These are phyloP conservation scores for Clitocybe nebularis DNA, from an alignment of 1,284 basidiomycete species.

Conservation along the genomic window DNA sequence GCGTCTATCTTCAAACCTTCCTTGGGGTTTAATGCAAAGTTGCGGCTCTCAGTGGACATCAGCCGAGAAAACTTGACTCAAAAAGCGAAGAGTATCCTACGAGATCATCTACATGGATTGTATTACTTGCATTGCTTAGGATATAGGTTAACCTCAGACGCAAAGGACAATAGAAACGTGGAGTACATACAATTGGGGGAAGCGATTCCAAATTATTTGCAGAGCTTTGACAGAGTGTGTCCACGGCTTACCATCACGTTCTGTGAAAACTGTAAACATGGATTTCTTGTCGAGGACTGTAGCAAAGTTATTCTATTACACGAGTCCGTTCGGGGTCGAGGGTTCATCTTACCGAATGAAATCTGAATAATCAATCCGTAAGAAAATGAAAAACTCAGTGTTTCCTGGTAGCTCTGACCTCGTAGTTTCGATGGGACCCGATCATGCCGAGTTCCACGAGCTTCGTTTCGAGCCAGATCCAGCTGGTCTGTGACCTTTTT, in stretches of 20 bases:
- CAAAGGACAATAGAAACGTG: not conserved
- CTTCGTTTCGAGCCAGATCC: conserved; percentile 92
- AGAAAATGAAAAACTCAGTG: not conserved
- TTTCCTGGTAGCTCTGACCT: conserved; percentile 51
- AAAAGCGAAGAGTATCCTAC: conserved; percentile 30
- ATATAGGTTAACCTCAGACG: not conserved
- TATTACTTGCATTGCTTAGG: conserved; percentile 65
- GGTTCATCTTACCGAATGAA: conserved; percentile 43
- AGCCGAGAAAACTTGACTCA: not conserved
- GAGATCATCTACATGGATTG: conserved; percentile 87
- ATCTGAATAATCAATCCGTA: conserved; percentile 34
- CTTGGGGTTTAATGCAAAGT: conserved; percentile 84
- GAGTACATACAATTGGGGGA: conserved; percentile 66
- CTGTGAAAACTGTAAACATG: conserved; percentile 87
- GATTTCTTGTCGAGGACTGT: conserved; percentile 79
- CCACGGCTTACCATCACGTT: conserved; percentile 69
- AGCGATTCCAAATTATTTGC: conserved; percentile 85
- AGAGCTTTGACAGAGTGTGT: conserved; percentile 82
- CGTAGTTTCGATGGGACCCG: conserved; percentile 65
- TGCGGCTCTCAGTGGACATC: conserved; percentile 52
- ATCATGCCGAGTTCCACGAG: conserved; percentile 86
- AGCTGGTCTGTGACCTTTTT: conserved; percentile 76
- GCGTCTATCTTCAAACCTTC: conserved; percentile 83
- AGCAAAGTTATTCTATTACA: conserved; percentile 4
- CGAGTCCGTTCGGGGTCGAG: not conserved